Conservation (phyloP, 306 rosid species). For the barrel medic (Medicago truncatula) region MtrunA17r5.0-ANR NC_053045.1:51721001-51721500, state of each 20-base stretch:
- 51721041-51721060: conserved; percentile 34
- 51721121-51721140: conserved; percentile 42
- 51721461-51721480: conserved; percentile 60
- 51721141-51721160: conserved; percentile 51
- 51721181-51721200: conserved; percentile 38
- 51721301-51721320: background rate
- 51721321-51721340: background rate
- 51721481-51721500: conserved; percentile 69
- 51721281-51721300: background rate
- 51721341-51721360: conserved; percentile 8
- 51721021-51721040: background rate
- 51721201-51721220: conserved; percentile 45
- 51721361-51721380: conserved; percentile 39
- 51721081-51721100: conserved; percentile 42
- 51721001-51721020: background rate
- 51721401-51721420: conserved; percentile 73
- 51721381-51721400: conserved; percentile 92
- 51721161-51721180: conserved; percentile 38
- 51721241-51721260: conserved; percentile 45
- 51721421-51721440: conserved; percentile 67
- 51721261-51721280: conserved; percentile 64
- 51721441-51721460: conserved; percentile 70
- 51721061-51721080: conserved; percentile 59
- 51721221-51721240: conserved; percentile 51
- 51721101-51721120: conserved; percentile 49